Conservation (phyloP, 306 rosid genomes). For the Mimosa bimucronata region DNA sequence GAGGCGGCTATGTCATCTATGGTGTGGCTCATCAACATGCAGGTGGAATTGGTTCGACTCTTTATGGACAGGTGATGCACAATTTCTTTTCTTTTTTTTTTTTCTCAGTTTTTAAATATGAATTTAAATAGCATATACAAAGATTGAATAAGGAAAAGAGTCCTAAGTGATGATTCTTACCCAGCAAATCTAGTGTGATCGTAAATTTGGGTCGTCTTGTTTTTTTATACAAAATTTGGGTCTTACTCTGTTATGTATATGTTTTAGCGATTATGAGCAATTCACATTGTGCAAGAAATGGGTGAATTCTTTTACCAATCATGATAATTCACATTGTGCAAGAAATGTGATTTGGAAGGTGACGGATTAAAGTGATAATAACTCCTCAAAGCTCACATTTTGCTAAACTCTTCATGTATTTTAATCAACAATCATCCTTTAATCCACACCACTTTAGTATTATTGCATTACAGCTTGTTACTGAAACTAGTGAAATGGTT, state of each 20-base stretch:
- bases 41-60: slow-evolving; percentile 65
- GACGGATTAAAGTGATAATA: not conserved
- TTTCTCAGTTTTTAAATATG: not conserved
- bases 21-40: slow-evolving; percentile 86
- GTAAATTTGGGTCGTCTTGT: not conserved
- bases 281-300: not conserved
- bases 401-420: not conserved
- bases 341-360: not conserved
- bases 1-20: slow-evolving; percentile 66
- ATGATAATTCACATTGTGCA: not conserved
- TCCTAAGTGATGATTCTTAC: not conserved
- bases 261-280: not conserved
- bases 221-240: too few relatives aligned
- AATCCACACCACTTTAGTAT: not conserved
- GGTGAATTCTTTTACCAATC: too few relatives aligned
- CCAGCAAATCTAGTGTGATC: not conserved
- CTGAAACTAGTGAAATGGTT: slow-evolving; percentile 12
- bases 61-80: slow-evolving; percentile 67
- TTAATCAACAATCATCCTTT: not conserved
- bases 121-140: not conserved
- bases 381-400: not conserved
- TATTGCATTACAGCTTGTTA: not conserved
- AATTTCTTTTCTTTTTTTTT: not conserved
- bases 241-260: not conserved
- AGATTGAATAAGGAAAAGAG: not conserved